Conservation (phyloP, 225 moss, liverwort and hornwort genomes). For the Lunularia cruciata region DNA sequence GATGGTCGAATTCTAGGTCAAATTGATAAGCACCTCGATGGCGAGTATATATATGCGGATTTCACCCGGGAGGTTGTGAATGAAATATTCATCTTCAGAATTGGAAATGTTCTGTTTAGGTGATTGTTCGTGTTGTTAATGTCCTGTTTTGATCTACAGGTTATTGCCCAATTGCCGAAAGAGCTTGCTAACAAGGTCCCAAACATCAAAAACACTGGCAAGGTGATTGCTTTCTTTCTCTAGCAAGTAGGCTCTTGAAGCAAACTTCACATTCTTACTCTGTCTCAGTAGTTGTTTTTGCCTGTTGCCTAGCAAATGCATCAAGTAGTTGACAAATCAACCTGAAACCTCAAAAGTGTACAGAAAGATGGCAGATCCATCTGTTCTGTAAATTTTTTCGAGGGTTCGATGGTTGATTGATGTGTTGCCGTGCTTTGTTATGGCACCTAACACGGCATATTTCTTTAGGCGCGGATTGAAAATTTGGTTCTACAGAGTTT, state of each 20-base stretch:
- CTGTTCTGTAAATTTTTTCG: background rate
- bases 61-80: background rate
- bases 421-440: too few species aligned
- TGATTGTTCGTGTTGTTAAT: background rate
- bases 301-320: background rate
- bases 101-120: background rate
- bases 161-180: conserved; percentile 17
- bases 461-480: too few species aligned
- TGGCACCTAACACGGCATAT: too few species aligned
- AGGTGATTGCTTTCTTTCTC: conserved; percentile 9
- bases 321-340: background rate
- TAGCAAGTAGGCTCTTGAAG: too few species aligned
- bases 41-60: background rate
- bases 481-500: too few species aligned
- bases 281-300: background rate
- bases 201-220: conserved; percentile 25
- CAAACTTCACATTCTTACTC: background rate
- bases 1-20: background rate
- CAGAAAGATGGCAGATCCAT: background rate
- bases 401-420: too few species aligned
- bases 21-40: background rate
- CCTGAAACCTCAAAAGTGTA: background rate
- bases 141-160: background rate
- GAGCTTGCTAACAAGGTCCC: conserved; percentile 6
- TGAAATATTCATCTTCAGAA: too few species aligned